Conservation (phyloP, 257 asterid species). For the Nicotiana undulata region DNA sequence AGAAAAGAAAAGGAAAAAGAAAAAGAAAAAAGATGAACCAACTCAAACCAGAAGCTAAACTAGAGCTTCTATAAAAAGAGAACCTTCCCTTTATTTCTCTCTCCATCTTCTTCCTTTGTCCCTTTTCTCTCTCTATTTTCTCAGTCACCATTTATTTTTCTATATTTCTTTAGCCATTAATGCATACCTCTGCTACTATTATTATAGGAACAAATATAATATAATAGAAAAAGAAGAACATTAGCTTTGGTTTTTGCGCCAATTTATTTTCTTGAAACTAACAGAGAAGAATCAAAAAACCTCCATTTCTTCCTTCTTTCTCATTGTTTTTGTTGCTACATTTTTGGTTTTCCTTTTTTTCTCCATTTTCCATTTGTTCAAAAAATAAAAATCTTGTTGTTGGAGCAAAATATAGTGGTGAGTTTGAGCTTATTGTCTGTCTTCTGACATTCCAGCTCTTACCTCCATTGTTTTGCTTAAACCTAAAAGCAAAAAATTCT, state of each 20-base stretch:
- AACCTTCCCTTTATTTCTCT: constrained; percentile 30
- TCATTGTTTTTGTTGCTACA: neutral
- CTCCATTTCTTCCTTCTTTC: neutral
- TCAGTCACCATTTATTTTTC: neutral
- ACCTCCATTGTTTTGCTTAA: constrained; percentile 41
- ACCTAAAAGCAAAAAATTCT: constrained; percentile 33
- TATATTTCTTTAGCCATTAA: constrained; percentile 1
- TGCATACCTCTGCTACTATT: neutral
- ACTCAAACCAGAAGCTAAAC: constrained; percentile 32
- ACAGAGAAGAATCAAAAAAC: neutral
- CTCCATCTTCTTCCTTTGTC: constrained; percentile 22
- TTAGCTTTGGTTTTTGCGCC: neutral
- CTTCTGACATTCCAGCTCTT: constrained; percentile 58
- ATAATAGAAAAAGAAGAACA: neutral
- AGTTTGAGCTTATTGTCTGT: constrained; percentile 34
- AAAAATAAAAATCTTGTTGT: neutral
- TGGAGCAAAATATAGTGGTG: constrained; percentile 16
- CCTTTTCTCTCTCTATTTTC: constrained; percentile 5
- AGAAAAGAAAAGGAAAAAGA: neutral
- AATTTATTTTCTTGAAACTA: neutral
- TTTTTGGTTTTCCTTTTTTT: neutral
- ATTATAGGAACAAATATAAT: neutral
- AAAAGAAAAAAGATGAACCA: constrained; percentile 1
- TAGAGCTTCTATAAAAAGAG: constrained; percentile 46
- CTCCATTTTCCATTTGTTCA: neutral